Percentiles rank a stretch among this genome's conserved stretches.
phyloP scores from a whole-genome alignment of 192 early-diverging fungal genomes.

The Entomortierella parvispora region DNA sequence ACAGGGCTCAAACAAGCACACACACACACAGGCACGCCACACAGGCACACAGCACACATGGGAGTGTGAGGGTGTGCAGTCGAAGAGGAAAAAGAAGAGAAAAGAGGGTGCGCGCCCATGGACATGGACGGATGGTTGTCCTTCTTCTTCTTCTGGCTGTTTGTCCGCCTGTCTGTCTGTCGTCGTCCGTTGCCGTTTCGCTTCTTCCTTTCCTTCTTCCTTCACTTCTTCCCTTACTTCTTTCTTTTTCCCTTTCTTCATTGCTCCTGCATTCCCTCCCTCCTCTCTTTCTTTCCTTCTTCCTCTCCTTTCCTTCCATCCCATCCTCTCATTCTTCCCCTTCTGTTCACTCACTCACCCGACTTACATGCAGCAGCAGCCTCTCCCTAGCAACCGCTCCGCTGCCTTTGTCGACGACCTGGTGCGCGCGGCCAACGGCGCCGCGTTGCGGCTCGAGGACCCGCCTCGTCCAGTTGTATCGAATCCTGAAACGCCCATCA shows the following conservation, averaged over 20 bases:
- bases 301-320: not conserved
- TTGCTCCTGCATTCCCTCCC: too few species aligned
- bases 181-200: not conserved
- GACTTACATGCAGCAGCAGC: not conserved
- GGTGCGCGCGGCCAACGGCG: slow-evolving; percentile 9
- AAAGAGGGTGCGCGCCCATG: too few species aligned
- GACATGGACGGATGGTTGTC: too few species aligned
- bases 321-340: not conserved
- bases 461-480: not conserved
- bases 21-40: too few species aligned
- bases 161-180: not conserved
- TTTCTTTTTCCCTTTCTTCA: not conserved
- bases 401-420: slow-evolving; percentile 17
- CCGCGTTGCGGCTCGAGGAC: not conserved
- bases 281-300: not conserved
- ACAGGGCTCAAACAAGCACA: too few species aligned
- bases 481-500: too few species aligned
- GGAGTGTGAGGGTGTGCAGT: not conserved
- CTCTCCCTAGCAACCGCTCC: slow-evolving; percentile 19
- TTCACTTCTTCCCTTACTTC: too few species aligned
- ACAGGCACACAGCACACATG: too few species aligned
- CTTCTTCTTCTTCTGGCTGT: not conserved
- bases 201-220: not conserved
- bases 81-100: not conserved
- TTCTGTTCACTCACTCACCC: not conserved